Base-by-base conservation (phyloP, 371 early-diverging fungal species). In the Parasitella parasitica region DNA sequence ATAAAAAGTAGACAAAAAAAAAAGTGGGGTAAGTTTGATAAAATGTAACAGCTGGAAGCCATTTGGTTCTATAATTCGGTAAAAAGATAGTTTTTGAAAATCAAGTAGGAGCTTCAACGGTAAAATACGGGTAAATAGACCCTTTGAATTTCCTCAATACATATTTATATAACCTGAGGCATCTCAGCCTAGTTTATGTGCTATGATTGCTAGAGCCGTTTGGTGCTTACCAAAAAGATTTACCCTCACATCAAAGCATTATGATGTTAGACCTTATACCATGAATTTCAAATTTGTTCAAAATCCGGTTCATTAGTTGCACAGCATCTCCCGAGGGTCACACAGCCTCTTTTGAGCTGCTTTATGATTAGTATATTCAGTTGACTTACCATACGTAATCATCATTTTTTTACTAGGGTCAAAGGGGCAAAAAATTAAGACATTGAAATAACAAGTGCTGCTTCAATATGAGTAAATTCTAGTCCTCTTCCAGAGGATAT, bases 51-150 rank as follows among this genome's bases (percentile, higher is more conserved):
- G 24, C 46, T 46, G 46, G 46, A 24, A n/a, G n/a, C n/a, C n/a
- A n/a, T n/a, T n/a, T n/a, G n/a, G n/a, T n/a, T n/a, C n/a, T n/a
- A n/a, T n/a, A n/a, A n/a, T n/a, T n/a, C n/a, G n/a, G n/a, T n/a
- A n/a, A n/a, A n/a, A n/a, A n/a, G n/a, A n/a, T n/a, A n/a, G n/a
- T n/a, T n/a, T n/a, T n/a, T n/a, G n/a, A n/a, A n/a, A n/a, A n/a
- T n/a, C n/a, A 46, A 46, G 46, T 46, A 46, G 46, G 46, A 46
- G 46, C 20, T 46, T 46, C 22, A 46, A 46, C 46, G 46, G 46
- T 46, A 46, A 46, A 46, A 46, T 46, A 46, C 46, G 46, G 46
- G 46, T 20, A 24, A 46, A 22, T 20, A 0, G 24, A 43, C 20
- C 46, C 13, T 24, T 20, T 46, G 22, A 24, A 24, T 43, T 24